Evolutionary conservation across 768 basidiomycete genomes (phyloP), one percentile per base, ranked within the genome.

Genomic region (Leucosporidium scottii): DNA sequence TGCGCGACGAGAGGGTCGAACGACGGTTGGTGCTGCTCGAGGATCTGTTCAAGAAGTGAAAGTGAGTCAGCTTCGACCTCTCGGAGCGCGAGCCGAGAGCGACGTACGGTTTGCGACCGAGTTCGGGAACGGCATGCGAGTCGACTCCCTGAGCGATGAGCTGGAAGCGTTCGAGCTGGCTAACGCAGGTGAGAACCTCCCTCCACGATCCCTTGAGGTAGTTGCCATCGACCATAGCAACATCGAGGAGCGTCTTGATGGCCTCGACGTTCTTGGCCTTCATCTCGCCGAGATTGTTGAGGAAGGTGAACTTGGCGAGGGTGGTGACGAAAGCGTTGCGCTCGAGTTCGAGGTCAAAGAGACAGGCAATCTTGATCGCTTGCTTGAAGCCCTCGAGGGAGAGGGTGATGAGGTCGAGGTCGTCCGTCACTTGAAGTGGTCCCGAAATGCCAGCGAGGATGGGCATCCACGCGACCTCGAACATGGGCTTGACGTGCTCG

Each of bases 261-360:
- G 94, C 96, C 77, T 98, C 96, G 86, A 99, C 96, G 76, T 98
- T 98, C 82, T 98, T 98, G 44, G 91, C 84, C 80, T 92, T 93
- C 96, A 99, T 99, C 81, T 98, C 96, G 63, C 93, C 92, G 7
- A 98, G 80, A 76, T 99, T 98, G 78, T 90, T 97, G 70, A 98
- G 82, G 83, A 96, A 96, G 0, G 96, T 99, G 78, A 98, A 97
- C 78, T 98, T 99, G 48, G 83, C 87, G 25, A 99, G 82, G 0
- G 96, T 99, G 25, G 93, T 93, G 55, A 99, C 92, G 76, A 98
- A 99, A 0, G 93, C 96, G 75, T 98, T 98, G n/a, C 96, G 86
- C 77, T 97, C 92, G 51, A 99, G 82, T 77, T 98, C 96, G 72
- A 98, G 82, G 75, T 98, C 94, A 77, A 99, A 99, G 79, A 93